Evolutionary conservation across 345 rosid genomes (phyloP), one percentile per base, ranked within the genome.

Genomic region (Draba incana): DNA sequence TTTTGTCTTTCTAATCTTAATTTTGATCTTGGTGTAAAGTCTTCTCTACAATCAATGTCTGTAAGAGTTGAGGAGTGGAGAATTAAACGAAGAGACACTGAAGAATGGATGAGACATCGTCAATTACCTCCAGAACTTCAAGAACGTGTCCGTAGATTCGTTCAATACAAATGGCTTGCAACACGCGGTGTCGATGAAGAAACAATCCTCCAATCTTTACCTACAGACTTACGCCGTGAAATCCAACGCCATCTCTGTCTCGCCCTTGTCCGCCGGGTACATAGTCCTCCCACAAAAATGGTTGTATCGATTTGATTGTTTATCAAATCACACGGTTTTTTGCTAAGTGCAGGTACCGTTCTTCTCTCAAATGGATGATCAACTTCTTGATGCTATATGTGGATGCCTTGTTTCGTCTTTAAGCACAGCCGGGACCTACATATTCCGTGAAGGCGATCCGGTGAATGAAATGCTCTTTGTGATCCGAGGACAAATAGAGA

Each of bases 81-180:
- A 74, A 76, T 94, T 33, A 91, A 85, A 77, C 60, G 88, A 74
- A 82, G 92, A 75, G 99, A 94, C 74, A 87, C 93, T 47, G 97
- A 94, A 77, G 97, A 91, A 72, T 87, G 97, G 97, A 94, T 89
- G 99, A 81, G 93, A 69, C 97, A 87, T 78, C 88, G 99, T 4
- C 99, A 94, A 66, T 65, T 94, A 73, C 96, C 96, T 28, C 83
- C 76, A 4, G 86, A 78, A 48, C 81, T 94, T 65, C 90, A 83
- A 62, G 97, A 94, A 67, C 86, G 95, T 14, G 88, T 94, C 24
- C 89, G 82, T 31, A 83, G 80, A 35, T 94, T 84, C 46, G 82
- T 83, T 25, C 99, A 91, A 61, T 88, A 87, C 71, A 89, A 94
- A 77, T 94, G 99, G 96, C 88, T 89, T 51, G 89, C 99, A 45